Evolutionary conservation across 169 alveolate genomes (phyloP), one percentile per base, ranked within the genome.

Genomic region (Plasmodium fragile): DNA sequence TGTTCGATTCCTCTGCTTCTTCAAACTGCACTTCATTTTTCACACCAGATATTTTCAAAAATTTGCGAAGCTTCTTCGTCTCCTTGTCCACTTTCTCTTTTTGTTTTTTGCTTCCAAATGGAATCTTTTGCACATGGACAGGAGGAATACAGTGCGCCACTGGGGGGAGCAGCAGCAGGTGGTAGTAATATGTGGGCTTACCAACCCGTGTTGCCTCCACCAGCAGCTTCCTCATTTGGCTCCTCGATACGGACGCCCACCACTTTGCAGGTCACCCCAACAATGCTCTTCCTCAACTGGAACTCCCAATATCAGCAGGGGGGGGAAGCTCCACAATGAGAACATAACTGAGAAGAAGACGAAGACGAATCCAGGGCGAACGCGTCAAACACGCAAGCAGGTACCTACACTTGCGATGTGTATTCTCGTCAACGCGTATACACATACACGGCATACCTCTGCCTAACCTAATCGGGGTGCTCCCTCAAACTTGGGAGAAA

Each of bases 51-150:
- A 89, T 89, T 89, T 89, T 89, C 30, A 89, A 80, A 36, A 89
- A 78, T 10, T 79, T 89, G 2, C 94, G 81, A 41, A 89, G 16
- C 30, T 89, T 89, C 55, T 89, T 89, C 39, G 89, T 79, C 72
- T 89, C 94, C 22, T 89, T 89, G 41, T 65, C 91, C 36, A 30
- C 52, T 80, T 89, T 89, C 41, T 89, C 94, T 49, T 85, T 85
- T 59, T 85, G 52, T 52, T 89, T 89, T 89, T 89, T 89, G 18
- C 94, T 89, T n/a, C 94, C 94, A 79, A 89, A 89, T 25, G 49
- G n/a, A 2, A 78, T 25, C 18, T 28, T 30, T 30, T 84, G 93
- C 70, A 41, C 53, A 65, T 65, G 36, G n/a, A 25, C n/a, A 6
- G 13, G 28, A 13, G 43, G 18, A 6, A 36, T 30, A 0, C 16